These are phyloP conservation scores for Populus deltoides DNA, from an alignment of 345 rosid genomes.

Conservation along the genomic window DNA sequence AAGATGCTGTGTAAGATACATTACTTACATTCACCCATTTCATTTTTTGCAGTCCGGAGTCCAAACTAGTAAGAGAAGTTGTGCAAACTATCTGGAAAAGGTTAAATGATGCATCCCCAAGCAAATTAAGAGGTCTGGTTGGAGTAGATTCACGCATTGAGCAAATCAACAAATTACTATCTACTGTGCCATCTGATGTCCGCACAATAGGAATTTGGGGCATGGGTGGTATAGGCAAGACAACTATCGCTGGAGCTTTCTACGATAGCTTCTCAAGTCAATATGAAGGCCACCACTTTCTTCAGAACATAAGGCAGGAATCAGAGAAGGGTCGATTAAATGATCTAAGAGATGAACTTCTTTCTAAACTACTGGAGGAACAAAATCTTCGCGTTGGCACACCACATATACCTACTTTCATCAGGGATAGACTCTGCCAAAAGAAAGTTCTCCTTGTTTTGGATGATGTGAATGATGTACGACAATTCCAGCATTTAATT, in stretches of 20 bases:
- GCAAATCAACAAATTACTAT: background rate
- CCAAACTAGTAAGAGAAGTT: background rate
- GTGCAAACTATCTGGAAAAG: background rate
- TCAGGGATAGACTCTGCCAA: background rate
- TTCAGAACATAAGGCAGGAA: background rate
- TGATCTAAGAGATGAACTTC: background rate
- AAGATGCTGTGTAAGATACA: no score
- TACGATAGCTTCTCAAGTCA: background rate
- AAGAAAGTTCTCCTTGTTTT: conserved; percentile 4
- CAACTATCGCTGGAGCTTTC: conserved; percentile 3
- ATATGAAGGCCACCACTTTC: background rate
- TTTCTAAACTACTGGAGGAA: background rate
- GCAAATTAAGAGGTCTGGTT: background rate
- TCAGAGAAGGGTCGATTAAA: background rate
- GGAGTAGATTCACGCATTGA: background rate
- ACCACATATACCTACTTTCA: background rate
- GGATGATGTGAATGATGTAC: background rate
- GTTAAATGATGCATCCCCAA: background rate
- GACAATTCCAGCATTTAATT: background rate
- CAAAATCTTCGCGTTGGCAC: background rate
- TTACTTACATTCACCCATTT: background rate
- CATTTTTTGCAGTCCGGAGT: background rate
- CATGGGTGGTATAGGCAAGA: background rate
- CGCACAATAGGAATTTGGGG: conserved; percentile 4
- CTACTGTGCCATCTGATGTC: background rate